phyloP scores from a whole-genome alignment of 169 alveolate genomes.

The Babesia ovis region DNA sequence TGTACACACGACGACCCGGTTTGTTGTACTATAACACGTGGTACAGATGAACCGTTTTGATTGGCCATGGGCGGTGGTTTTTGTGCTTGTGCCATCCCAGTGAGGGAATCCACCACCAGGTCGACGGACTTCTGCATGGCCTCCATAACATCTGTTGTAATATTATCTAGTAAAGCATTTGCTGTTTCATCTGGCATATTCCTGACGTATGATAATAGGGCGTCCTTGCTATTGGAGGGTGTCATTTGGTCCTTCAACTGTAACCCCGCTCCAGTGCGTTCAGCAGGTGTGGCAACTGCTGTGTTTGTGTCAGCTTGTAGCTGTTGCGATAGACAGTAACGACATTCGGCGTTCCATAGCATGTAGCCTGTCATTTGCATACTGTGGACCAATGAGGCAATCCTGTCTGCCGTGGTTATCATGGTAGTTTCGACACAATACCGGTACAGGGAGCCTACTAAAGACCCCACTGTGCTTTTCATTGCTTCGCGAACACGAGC shows the following conservation, averaged over 20 bases:
- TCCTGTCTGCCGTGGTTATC: slow-evolving; percentile 76
- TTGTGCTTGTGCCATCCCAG: slow-evolving; percentile 43
- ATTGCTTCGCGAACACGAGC: slow-evolving; percentile 80
- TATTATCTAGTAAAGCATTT: slow-evolving; percentile 73
- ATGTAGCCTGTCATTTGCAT: slow-evolving; percentile 81
- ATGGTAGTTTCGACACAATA: slow-evolving; percentile 80
- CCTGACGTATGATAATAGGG: slow-evolving; percentile 72
- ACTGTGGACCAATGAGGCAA: slow-evolving; percentile 72
- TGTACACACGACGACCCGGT: slow-evolving; percentile 73
- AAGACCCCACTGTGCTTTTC: slow-evolving; percentile 73
- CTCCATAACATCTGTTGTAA: slow-evolving; percentile 74
- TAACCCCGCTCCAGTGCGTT: not conserved
- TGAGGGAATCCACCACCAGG: slow-evolving; percentile 71
- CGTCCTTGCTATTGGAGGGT: slow-evolving; percentile 44
- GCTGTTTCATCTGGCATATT: slow-evolving; percentile 74
- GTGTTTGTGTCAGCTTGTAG: slow-evolving; percentile 16
- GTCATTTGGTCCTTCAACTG: slow-evolving; percentile 7
- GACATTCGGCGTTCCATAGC: slow-evolving; percentile 81
- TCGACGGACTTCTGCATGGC: slow-evolving; percentile 77
- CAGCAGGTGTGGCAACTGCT: not conserved
- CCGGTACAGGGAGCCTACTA: slow-evolving; percentile 77
- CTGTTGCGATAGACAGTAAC: slow-evolving; percentile 70
- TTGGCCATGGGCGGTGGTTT: slow-evolving; percentile 8
- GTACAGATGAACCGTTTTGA: slow-evolving; percentile 22
- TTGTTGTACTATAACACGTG: slow-evolving; percentile 68